Conservation (phyloP, 345 rosid genomes). For the Salix caprea region DNA sequence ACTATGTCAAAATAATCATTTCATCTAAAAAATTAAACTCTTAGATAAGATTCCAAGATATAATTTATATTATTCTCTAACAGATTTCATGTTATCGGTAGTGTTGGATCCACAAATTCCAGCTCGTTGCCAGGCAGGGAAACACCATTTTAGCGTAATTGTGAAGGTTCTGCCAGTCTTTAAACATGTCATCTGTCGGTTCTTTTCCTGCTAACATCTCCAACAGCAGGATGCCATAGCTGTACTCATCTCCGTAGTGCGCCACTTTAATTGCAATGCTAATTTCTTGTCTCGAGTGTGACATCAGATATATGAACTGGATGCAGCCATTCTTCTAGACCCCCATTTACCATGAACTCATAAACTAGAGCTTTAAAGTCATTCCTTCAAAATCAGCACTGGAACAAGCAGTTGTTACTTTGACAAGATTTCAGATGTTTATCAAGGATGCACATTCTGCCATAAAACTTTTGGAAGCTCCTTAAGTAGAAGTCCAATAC, state of each 20-base stretch:
- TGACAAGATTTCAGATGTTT: conserved; percentile 6
- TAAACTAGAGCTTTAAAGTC: not conserved
- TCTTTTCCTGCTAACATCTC: too few species aligned
- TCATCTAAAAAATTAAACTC: too few species aligned
- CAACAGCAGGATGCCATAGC: too few species aligned
- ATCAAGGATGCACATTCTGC: conserved; percentile 1
- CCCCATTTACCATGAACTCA: not conserved
- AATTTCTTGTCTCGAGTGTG: too few species aligned
- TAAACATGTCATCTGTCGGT: too few species aligned
- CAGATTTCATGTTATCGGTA: not conserved
- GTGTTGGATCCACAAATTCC: conserved; percentile 4
- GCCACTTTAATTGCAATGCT: not conserved
- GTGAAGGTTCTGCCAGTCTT: too few species aligned
- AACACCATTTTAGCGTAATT: too few species aligned
- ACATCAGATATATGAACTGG: too few species aligned
- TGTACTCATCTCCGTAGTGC: too few species aligned
- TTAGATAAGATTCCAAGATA: too few species aligned
- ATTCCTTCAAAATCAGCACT: not conserved
- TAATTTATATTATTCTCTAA: too few species aligned
- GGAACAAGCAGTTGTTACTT: not conserved
- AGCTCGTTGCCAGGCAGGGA: not conserved
- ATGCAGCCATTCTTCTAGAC: not conserved
- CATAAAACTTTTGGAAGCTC: conserved; percentile 4
- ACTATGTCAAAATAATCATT: too few species aligned
- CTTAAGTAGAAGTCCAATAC: not conserved